phyloP scores from a whole-genome alignment of 805 yeast species.

The Zygosaccharomyces bailii region DNA sequence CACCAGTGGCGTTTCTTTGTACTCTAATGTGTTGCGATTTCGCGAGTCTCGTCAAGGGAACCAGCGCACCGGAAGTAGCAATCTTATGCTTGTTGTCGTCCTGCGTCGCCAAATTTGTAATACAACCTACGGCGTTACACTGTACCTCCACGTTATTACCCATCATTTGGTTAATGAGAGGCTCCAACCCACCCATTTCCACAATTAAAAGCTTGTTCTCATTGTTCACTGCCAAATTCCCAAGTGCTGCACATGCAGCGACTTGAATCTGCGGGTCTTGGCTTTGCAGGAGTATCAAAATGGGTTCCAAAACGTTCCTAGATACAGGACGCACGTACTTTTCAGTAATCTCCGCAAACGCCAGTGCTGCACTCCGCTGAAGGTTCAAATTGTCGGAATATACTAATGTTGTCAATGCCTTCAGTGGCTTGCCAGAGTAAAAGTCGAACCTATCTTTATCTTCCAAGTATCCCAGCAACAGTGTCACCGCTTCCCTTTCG shows the following conservation, averaged over 20 bases:
- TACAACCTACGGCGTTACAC: conserved; percentile 98
- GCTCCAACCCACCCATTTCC: conserved; percentile 97
- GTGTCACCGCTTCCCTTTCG: conserved; percentile 94
- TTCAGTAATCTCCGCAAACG: conserved; percentile 97
- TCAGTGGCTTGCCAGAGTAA: conserved; percentile 76
- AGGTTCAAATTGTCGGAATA: conserved; percentile 92
- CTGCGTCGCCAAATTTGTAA: conserved; percentile 95
- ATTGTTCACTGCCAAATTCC: conserved; percentile 96
- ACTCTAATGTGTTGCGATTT: conserved; percentile 92
- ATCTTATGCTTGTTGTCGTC: conserved; percentile 95
- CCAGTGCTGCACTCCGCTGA: conserved; percentile 95
- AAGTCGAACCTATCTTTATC: conserved; percentile 73
- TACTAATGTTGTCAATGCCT: conserved; percentile 87
- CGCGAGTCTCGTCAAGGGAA: conserved; percentile 91
- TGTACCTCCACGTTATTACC: conserved; percentile 96
- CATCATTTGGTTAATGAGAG: conserved; percentile 96
- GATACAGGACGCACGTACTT: conserved; percentile 90
- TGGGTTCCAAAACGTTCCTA: conserved; percentile 90
- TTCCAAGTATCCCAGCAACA: conserved; percentile 82
- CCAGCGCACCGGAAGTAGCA: conserved; percentile 93
- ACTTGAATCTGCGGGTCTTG: conserved; percentile 93
- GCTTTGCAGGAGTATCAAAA: conserved; percentile 77
- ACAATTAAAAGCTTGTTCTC: conserved; percentile 91
- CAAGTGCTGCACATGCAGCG: conserved; percentile 98
- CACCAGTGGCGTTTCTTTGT: conserved; percentile 98